Conservation (phyloP, 2,329 filamentous ascomycete species). For the Davidsoniella eucalypti region DNA sequence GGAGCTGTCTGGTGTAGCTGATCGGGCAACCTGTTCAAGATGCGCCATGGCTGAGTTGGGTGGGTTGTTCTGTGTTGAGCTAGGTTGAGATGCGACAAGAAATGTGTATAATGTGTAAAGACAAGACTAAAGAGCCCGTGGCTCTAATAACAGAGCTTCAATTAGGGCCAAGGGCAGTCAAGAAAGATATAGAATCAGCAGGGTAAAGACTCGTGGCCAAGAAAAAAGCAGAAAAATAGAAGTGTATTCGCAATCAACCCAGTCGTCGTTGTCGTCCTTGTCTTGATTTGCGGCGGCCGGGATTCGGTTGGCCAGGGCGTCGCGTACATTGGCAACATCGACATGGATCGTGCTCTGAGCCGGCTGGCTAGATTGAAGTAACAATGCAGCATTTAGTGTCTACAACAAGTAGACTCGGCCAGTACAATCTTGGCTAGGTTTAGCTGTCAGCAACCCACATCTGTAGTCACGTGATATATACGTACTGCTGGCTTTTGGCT, state of each 20-base stretch:
- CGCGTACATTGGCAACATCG: constrained; percentile 3
- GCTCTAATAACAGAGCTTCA: background rate
- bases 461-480: too few relatives aligned
- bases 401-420: too few relatives aligned
- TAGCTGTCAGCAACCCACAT: too few relatives aligned
- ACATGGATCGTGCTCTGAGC: constrained; percentile 1
- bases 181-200: background rate
- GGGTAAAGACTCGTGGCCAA: background rate
- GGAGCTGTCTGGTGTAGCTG: constrained; percentile 65
- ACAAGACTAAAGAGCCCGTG: background rate
- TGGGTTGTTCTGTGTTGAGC: background rate
- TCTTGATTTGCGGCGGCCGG: constrained; percentile 3
- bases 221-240: too few relatives aligned
- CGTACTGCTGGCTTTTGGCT: too few relatives aligned
- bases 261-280: background rate
- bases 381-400: too few relatives aligned
- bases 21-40: constrained; percentile 22
- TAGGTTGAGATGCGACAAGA: background rate
- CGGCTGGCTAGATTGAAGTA: background rate
- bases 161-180: background rate
- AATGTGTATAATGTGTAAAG: background rate
- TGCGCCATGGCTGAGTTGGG: background rate
- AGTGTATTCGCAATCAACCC: background rate
- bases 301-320: constrained; percentile 6
- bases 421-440: too few relatives aligned